A percentile compares a stretch with the other conserved stretches of the same genome.
Conservation (phyloP, 129 eudicot species). For the Artemisia tridentata region DNA sequence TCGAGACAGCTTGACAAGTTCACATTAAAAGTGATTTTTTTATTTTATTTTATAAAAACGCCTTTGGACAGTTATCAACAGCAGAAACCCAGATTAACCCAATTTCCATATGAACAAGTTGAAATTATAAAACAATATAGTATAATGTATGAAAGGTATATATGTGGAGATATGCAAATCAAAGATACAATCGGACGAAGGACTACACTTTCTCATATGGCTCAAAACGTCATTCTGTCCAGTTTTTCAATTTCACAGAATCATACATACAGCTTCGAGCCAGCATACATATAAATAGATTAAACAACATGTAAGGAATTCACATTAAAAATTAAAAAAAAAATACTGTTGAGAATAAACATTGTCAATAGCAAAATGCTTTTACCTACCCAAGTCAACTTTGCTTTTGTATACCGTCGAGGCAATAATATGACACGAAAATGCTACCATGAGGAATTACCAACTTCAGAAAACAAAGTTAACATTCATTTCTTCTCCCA, state of each 20-base stretch:
- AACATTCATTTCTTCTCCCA: conserved; percentile 73
- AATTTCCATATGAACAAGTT: too few species aligned
- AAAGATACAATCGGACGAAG: too few species aligned
- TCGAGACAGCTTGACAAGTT: too few species aligned
- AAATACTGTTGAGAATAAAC: background rate
- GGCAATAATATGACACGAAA: background rate
- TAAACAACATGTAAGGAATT: background rate
- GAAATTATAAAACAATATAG: too few species aligned
- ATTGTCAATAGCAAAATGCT: background rate
- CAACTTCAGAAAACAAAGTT: conserved; percentile 39
- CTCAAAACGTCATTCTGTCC: background rate
- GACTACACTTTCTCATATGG: too few species aligned
- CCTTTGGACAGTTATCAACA: too few species aligned
- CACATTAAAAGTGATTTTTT: too few species aligned
- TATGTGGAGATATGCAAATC: too few species aligned
- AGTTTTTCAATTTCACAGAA: background rate
- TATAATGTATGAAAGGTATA: too few species aligned
- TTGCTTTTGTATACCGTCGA: too few species aligned
- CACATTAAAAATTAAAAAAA: background rate
- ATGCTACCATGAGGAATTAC: background rate
- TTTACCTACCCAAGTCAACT: background rate
- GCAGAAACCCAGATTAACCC: too few species aligned
- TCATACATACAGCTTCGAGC: background rate
- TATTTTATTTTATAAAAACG: too few species aligned
- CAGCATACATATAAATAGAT: background rate